phyloP scores from a whole-genome alignment of 441 rosid species.

The Breynia disticha region DNA sequence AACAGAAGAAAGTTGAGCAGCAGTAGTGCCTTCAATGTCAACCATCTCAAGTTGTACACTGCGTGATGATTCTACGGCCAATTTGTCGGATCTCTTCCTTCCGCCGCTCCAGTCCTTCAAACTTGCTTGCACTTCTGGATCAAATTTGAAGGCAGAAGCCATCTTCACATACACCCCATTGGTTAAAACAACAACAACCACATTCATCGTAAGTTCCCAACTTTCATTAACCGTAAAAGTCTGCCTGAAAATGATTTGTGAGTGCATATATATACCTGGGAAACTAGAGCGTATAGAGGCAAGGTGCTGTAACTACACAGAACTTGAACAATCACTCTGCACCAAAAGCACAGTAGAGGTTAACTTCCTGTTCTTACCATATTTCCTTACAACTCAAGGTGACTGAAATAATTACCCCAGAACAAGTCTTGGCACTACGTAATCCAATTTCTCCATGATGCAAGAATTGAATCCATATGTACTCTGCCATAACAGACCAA shows the following conservation, averaged over 20 bases:
- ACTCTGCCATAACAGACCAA: conserved; percentile 22
- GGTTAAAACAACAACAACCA: not conserved
- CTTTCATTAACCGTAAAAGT: not conserved
- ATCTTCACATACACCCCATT: conserved; percentile 29
- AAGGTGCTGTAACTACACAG: conserved; percentile 87
- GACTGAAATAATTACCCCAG: conserved; percentile 44
- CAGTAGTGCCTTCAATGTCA: conserved; percentile 9
- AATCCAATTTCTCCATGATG: conserved; percentile 63
- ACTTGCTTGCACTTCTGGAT: conserved; percentile 10
- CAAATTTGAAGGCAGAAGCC: conserved; percentile 52
- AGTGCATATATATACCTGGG: conserved; percentile 34
- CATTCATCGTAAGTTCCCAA: too few relatives aligned
- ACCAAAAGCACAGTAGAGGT: not conserved
- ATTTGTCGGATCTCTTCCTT: not conserved
- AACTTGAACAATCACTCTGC: conserved; percentile 68
- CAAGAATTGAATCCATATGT: conserved; percentile 78
- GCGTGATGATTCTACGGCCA: not conserved
- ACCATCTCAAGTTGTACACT: conserved; percentile 16
- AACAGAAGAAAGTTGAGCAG: conserved; percentile 6
- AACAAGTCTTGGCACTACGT: conserved; percentile 57
- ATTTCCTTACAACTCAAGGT: too few relatives aligned
- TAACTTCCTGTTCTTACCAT: not conserved
- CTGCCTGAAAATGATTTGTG: not conserved
- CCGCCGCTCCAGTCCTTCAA: conserved; percentile 22
- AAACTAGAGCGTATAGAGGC: conserved; percentile 66